Evolutionary conservation across 1,284 basidiomycete species (phyloP), one percentile per base, ranked within the genome.

Genomic region (Moniliophthora roreri): DNA sequence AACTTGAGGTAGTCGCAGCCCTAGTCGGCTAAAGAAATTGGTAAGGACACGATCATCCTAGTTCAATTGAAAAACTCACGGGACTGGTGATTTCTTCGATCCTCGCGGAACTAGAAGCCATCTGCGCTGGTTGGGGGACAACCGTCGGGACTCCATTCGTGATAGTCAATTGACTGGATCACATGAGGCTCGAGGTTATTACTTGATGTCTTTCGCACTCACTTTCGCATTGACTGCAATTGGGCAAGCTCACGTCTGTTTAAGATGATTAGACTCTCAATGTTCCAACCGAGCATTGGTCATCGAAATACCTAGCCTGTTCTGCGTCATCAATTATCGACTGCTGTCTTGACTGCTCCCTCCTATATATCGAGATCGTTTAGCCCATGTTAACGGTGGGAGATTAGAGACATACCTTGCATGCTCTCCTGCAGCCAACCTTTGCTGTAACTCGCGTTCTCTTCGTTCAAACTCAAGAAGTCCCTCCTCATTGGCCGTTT

Each of bases 61-160:
- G 21, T 44, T 9, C 10, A 5, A 15, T 23, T 15, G 24, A 23
- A 9, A 16, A 15, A 7, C 24, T 46, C 15, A 46, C 40, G 8
- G 42, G 48, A 15, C 47, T 48, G 10, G 49, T 44, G 5, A 60
- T 38, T 35, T 58, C 59, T 24, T 56, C 58, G 38, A 56, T 52
- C 48, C 56, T 56, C 37, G 26, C 40, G 32, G 44, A 46, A 36
- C 44, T 46, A 13, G 24, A 9, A 32, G 28, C 28, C 3, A 32
- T n/a, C n/a, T n/a, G 11, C 26, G 26, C 8, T 32, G 21, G 44
- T 26, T 10, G 44, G 8, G 15, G 4, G 16, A 7, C 44, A 5
- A 8, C 16, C n/a, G 8, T 7, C 4, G n/a, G 13, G 3, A 8
- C 13, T 10, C 24, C 24, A 16, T 28, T 32, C 24, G 44, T 23